A percentile compares a stretch with the other conserved stretches of the same genome.
phyloP scores from a whole-genome alignment of 2,329 filamentous ascomycete species.

The Rhexocercosporidium sp. region DNA sequence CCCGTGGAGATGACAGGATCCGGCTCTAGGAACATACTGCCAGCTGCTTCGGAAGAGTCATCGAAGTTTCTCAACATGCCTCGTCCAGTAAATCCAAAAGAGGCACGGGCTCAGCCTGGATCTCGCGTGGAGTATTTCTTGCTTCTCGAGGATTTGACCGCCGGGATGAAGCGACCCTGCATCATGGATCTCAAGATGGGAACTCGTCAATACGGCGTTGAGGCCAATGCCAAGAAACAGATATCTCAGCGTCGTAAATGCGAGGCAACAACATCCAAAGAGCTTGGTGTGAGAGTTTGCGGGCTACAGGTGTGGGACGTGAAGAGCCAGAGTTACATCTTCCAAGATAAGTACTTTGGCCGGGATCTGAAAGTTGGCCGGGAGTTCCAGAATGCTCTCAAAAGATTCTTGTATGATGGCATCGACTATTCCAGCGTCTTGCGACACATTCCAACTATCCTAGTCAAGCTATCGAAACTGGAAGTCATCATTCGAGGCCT shows the following conservation, averaged over 20 bases:
- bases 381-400: conserved; percentile 88
- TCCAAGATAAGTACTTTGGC: conserved; percentile 98
- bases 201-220: conserved; percentile 93
- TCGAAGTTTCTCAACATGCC: conserved; percentile 46
- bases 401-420: conserved; percentile 89
- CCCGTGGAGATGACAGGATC: neutral
- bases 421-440: conserved; percentile 79
- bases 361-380: conserved; percentile 83
- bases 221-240: conserved; percentile 90
- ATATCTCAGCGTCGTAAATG: conserved; percentile 93
- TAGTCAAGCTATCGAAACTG: conserved; percentile 82
- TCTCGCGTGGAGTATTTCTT: conserved; percentile 89
- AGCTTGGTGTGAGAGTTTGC: conserved; percentile 91
- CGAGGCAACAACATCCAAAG: conserved; percentile 85
- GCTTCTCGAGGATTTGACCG: conserved; percentile 90
- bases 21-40: neutral
- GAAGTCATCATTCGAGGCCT: conserved; percentile 83
- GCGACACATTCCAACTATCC: conserved; percentile 84
- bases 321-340: conserved; percentile 82
- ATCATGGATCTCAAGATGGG: conserved; percentile 99
- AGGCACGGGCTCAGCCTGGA: conserved; percentile 68
- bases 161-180: conserved; percentile 94
- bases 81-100: conserved; percentile 76
- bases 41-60: conserved; percentile 13
- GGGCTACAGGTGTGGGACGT: conserved; percentile 97